Conservation (phyloP, 2,329 filamentous ascomycete species). For the Fusarium irregulare region DNA sequence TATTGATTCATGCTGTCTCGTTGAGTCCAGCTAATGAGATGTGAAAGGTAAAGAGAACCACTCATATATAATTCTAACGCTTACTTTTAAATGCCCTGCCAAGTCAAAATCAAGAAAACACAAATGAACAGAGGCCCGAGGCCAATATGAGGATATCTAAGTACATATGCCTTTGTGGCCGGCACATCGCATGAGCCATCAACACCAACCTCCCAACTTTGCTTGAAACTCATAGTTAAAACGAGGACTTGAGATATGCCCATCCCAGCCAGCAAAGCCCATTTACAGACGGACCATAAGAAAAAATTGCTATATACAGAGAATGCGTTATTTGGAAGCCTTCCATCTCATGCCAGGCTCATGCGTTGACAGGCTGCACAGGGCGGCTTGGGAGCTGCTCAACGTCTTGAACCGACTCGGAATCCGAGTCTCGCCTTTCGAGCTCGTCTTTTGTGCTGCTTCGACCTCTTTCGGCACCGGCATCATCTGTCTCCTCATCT, state of each 20-base stretch:
- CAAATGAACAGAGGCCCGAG: constrained; percentile 31
- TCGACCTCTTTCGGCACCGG: constrained; percentile 27
- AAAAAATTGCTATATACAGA: constrained; percentile 46
- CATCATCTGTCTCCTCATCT: constrained; percentile 44
- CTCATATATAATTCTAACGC: constrained; percentile 40
- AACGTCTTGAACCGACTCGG: constrained; percentile 46
- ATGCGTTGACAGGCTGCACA: constrained; percentile 51
- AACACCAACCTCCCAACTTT: constrained; percentile 4
- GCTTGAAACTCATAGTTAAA: constrained; percentile 12
- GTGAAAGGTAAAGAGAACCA: neutral
- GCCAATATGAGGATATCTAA: constrained; percentile 42
- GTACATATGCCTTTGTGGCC: constrained; percentile 38
- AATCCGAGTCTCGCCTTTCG: constrained; percentile 45
- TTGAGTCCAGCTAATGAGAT: neutral
- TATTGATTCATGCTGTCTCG: neutral
- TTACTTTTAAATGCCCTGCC: constrained; percentile 40
- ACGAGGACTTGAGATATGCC: constrained; percentile 26
- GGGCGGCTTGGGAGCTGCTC: constrained; percentile 48
- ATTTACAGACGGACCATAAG: constrained; percentile 3
- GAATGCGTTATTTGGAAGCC: constrained; percentile 30
- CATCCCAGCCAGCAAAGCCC: constrained; percentile 13
- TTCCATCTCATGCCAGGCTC: constrained; percentile 26
- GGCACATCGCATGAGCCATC: constrained; percentile 19
- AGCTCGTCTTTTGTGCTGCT: constrained; percentile 46
- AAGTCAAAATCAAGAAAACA: constrained; percentile 28